These are phyloP conservation scores for Arthroderma sp. DNA, from an alignment of 2,329 filamentous ascomycete species.

Conservation along the genomic window DNA sequence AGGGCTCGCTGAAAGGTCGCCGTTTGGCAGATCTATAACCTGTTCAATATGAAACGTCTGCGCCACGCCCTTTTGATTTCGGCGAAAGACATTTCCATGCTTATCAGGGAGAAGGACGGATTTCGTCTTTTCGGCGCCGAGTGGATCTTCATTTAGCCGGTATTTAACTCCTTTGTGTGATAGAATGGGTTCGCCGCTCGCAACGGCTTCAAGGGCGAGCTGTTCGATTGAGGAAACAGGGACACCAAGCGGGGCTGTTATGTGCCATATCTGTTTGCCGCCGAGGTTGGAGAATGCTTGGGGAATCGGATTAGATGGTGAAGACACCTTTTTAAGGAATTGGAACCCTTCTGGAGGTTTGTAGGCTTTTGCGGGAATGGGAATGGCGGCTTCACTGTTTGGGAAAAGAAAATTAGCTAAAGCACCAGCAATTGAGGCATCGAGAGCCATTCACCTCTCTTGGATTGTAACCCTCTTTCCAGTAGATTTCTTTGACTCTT, in stretches of 20 bases:
- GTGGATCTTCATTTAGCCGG: constrained; percentile 24
- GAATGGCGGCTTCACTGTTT: constrained; percentile 1
- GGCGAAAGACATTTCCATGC: constrained; percentile 22
- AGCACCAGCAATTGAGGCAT: no score
- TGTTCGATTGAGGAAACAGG: constrained; percentile 33
- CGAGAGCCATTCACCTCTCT: constrained; percentile 1
- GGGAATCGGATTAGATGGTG: constrained; percentile 18
- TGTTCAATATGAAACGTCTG: constrained; percentile 15
- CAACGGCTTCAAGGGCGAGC: constrained; percentile 28
- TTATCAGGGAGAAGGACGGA: constrained; percentile 25
- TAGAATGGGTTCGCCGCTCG: constrained; percentile 29
- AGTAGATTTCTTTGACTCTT: neutral
- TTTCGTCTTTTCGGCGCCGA: constrained; percentile 20
- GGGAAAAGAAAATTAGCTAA: constrained; percentile 9
- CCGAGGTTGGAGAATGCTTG: constrained; percentile 26
- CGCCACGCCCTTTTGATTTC: constrained; percentile 10
- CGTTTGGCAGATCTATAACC: constrained; percentile 6
- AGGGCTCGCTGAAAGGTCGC: neutral
- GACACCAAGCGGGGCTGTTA: constrained; percentile 32
- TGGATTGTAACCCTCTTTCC: constrained; percentile 7
- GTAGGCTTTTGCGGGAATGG: constrained; percentile 23
- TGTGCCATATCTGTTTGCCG: constrained; percentile 37
- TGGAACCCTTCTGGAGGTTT: constrained; percentile 33
- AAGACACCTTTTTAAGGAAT: constrained; percentile 19
- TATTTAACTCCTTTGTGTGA: constrained; percentile 31